These are phyloP conservation scores for Scortechinia acanthostroma DNA, from an alignment of 2,329 filamentous ascomycete genomes.

Conservation along the genomic window DNA sequence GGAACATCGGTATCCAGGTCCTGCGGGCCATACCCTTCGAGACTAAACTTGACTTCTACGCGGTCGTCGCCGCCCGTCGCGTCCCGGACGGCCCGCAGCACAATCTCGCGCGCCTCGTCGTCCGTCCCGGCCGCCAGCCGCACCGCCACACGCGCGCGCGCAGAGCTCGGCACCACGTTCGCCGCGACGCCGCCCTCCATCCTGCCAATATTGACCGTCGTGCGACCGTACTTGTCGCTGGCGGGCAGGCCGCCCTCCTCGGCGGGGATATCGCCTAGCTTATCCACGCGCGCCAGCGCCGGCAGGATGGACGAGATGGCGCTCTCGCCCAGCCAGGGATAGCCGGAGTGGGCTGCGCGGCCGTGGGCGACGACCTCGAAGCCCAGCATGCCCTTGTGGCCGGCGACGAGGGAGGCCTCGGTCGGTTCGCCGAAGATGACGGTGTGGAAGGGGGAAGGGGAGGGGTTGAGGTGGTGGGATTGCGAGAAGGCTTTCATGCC, in stretches of 20 bases:
- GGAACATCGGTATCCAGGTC: slow-evolving; percentile 1
- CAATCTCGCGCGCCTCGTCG: neutral
- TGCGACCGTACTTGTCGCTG: neutral
- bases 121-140: neutral
- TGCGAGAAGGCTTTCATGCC: neutral
- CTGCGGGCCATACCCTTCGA: neutral
- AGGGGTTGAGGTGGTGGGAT: neutral
- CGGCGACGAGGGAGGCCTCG: neutral
- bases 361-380: neutral
- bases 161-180: neutral
- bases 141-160: neutral
- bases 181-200: neutral
- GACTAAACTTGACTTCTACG: neutral
- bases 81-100: neutral
- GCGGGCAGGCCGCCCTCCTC: neutral
- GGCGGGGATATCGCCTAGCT: neutral
- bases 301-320: neutral
- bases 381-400: slow-evolving; percentile 2
- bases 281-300: neutral
- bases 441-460: neutral
- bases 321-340: slow-evolving; percentile 1
- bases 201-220: neutral
- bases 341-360: neutral
- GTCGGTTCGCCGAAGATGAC: slow-evolving; percentile 1
- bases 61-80: neutral